Evolutionary conservation across 169 alveolate genomes (phyloP).

Genomic region (Perkinsus marinus): DNA sequence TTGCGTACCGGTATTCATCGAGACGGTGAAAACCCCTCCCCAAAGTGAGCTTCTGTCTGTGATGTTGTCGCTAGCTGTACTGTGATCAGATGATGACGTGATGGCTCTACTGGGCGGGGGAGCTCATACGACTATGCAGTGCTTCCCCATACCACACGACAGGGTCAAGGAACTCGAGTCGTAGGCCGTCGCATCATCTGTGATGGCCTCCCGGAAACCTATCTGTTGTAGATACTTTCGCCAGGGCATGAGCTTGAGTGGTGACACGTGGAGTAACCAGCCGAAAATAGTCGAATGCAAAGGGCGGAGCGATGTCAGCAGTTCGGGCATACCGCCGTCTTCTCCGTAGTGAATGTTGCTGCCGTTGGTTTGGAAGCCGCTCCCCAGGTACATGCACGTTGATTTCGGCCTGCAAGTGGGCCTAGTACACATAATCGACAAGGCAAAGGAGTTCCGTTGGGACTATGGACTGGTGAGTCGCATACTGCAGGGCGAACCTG

Average conservation of each 20-base stretch:
- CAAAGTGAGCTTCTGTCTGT: neutral
- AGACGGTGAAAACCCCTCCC: neutral
- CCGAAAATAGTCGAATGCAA: neutral
- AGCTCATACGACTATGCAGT: neutral
- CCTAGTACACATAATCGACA: neutral
- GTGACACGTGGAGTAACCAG: neutral
- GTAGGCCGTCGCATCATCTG: neutral
- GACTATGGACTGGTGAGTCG: neutral
- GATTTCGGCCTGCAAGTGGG: neutral
- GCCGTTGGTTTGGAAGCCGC: neutral
- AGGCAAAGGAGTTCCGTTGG: neutral
- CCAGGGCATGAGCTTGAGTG: neutral
- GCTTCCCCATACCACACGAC: neutral
- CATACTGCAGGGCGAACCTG: neutral
- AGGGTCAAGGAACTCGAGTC: neutral
- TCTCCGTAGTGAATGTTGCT: neutral
- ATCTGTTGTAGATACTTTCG: neutral
- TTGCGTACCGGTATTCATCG: neutral
- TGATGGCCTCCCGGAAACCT: neutral
- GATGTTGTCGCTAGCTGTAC: neutral
- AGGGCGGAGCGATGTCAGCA: neutral
- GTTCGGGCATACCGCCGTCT: neutral
- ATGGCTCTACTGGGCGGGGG: neutral
- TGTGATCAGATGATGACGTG: neutral
- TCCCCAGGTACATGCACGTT: neutral